Conservation (phyloP, 768 basidiomycete species). For the Dentipellis sp. region DNA sequence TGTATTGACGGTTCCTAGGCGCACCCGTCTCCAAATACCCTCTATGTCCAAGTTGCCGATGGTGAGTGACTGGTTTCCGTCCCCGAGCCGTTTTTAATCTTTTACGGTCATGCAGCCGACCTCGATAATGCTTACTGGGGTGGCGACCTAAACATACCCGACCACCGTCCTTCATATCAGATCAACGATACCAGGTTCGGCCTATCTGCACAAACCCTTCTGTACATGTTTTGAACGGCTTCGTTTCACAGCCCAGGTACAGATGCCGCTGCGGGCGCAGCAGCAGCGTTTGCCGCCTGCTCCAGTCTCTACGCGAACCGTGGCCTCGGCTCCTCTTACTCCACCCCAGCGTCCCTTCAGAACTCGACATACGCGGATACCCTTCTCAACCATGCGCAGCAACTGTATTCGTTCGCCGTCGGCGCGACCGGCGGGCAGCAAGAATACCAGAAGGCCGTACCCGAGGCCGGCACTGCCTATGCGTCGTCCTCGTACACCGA, state of each 20-base stretch:
- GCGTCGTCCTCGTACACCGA: constrained; percentile 64
- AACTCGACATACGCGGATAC: constrained; percentile 65
- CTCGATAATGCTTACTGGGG: constrained; percentile 84
- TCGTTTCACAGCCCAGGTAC: constrained; percentile 57
- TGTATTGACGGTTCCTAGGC: constrained; percentile 37
- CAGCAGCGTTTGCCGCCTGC: constrained; percentile 84
- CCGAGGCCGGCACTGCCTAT: constrained; percentile 55
- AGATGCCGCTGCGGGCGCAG: constrained; percentile 75
- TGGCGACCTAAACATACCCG: constrained; percentile 70
- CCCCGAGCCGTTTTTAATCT: constrained; percentile 1
- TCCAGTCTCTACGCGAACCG: constrained; percentile 69
- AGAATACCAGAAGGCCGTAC: constrained; percentile 64
- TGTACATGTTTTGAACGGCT: not conserved
- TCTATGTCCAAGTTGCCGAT: constrained; percentile 72
- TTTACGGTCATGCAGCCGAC: constrained; percentile 27
- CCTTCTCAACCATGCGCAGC: constrained; percentile 65
- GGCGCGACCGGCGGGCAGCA: constrained; percentile 51
- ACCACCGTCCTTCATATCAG: constrained; percentile 64
- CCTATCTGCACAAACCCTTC: not conserved
- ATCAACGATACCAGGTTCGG: constrained; percentile 57
- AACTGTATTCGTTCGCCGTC: constrained; percentile 70
- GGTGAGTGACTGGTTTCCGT: constrained; percentile 26
- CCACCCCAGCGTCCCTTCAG: constrained; percentile 54
- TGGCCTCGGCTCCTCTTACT: constrained; percentile 42
- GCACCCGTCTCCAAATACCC: constrained; percentile 61